These are phyloP conservation scores for Gastrodia elata DNA, from an alignment of 106 monocot species.

Conservation along the genomic window DNA sequence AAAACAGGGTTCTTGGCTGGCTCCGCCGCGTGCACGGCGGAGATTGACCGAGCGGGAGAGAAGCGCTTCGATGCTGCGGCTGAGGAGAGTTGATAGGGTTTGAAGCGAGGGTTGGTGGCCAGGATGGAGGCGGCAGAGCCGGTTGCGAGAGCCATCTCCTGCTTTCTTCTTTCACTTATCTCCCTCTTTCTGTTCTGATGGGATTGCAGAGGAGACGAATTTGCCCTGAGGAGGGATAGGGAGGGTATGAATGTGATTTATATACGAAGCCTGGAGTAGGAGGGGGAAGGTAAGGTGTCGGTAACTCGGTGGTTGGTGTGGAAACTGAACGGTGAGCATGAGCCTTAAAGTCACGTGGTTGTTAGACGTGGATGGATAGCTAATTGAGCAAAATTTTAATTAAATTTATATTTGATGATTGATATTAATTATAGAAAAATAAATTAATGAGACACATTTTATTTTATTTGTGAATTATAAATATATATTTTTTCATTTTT, in stretches of 20 bases:
- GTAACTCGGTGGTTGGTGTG: background rate
- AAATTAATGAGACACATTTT: too few species aligned
- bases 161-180: background rate
- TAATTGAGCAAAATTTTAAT: background rate
- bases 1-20: constrained; percentile 21
- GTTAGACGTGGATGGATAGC: background rate
- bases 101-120: constrained; percentile 12
- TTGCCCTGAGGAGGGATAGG: background rate
- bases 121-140: constrained; percentile 6
- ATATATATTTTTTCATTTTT: too few species aligned
- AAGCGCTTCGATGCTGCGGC: background rate
- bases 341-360: background rate
- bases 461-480: too few species aligned
- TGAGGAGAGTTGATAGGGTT: constrained; percentile 7
- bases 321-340: too few species aligned
- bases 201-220: background rate
- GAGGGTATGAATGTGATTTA: background rate
- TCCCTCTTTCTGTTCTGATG: background rate
- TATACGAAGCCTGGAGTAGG: background rate
- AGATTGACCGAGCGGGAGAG: constrained; percentile 6
- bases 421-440: too few species aligned
- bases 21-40: constrained; percentile 29
- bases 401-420: too few species aligned
- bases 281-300: background rate
- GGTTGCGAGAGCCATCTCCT: constrained; percentile 2